A percentile compares a stretch with the other conserved stretches of the same genome.
These are phyloP conservation scores for Dryas drummondii DNA, from an alignment of 306 rosid species.

Conservation along the genomic window DNA sequence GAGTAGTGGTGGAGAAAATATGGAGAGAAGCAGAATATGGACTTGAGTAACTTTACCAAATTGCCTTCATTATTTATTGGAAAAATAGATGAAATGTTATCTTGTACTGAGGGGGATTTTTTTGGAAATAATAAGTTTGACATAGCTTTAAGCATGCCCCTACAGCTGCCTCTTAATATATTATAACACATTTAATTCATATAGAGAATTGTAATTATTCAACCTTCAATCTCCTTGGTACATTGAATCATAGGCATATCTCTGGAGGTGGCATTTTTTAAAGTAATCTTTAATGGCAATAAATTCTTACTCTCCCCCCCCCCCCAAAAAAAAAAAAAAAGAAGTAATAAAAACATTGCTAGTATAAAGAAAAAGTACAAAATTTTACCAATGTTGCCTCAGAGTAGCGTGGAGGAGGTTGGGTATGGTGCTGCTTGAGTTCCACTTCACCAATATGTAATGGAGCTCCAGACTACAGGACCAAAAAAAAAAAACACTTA, in stretches of 20 bases:
- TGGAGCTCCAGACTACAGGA: slow-evolving; percentile 57
- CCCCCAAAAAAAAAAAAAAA: too few relatives aligned
- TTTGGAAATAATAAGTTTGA: too few relatives aligned
- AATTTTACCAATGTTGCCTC: slow-evolving; percentile 80
- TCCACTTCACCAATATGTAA: slow-evolving; percentile 51
- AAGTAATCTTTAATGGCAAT: neutral
- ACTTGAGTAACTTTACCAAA: too few relatives aligned
- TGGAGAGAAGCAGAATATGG: too few relatives aligned
- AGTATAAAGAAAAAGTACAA: slow-evolving; percentile 11
- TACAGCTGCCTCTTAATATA: too few relatives aligned
- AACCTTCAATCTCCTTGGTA: neutral
- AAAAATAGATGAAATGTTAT: too few relatives aligned
- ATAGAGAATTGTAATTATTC: neutral
- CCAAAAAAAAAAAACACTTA: slow-evolving; percentile 39
- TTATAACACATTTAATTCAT: neutral
- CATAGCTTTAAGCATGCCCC: too few relatives aligned
- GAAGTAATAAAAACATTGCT: neutral
- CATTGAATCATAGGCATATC: neutral
- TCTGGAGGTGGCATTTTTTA: neutral
- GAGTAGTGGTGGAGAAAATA: too few relatives aligned
- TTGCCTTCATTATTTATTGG: too few relatives aligned
- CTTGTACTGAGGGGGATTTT: too few relatives aligned
- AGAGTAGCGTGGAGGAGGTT: slow-evolving; percentile 81
- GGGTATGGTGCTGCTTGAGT: slow-evolving; percentile 72
- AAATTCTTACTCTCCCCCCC: neutral